These are phyloP conservation scores for Candida chauliodis DNA, from an alignment of 805 yeast species.

Conservation along the genomic window DNA sequence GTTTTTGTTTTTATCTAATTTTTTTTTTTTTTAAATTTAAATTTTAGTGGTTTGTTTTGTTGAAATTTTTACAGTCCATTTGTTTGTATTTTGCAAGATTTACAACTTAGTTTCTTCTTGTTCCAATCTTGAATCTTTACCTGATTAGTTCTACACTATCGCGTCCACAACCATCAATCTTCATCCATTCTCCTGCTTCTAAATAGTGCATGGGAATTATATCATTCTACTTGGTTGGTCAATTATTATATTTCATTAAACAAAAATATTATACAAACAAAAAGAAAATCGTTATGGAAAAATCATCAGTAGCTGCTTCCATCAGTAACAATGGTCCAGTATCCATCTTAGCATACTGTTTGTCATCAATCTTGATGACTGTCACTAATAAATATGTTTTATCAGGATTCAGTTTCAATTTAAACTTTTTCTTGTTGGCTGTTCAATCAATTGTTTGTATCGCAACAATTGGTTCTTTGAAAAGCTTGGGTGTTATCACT, in stretches of 20 bases:
- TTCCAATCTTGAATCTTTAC: neutral
- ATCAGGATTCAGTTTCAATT: constrained; percentile 62
- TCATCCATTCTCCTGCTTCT: neutral
- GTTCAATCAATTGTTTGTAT: constrained; percentile 87
- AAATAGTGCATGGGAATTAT: constrained; percentile 35
- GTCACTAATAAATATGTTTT: constrained; percentile 95
- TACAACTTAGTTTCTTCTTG: constrained; percentile 2
- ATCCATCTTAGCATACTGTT: constrained; percentile 81
- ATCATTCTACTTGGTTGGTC: constrained; percentile 36
- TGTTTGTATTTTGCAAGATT: neutral
- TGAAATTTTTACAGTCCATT: neutral
- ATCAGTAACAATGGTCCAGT: constrained; percentile 57
- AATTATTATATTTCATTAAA: constrained; percentile 28
- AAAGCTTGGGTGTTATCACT: constrained; percentile 70
- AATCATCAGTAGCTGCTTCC: constrained; percentile 23
- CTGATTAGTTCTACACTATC: too few species aligned
- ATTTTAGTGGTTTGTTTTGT: constrained; percentile 1
- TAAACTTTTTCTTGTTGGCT: constrained; percentile 87
- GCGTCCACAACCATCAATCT: neutral
- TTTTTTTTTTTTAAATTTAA: constrained; percentile 2
- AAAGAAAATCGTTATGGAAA: constrained; percentile 26
- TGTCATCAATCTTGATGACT: constrained; percentile 94
- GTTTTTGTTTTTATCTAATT: neutral
- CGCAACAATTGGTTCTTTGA: constrained; percentile 66
- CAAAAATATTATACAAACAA: constrained; percentile 15